Evolutionary conservation across 495 filamentous ascomycete genomes (phyloP), one percentile per base, ranked within the genome.

Genomic region (Hypoxylon lenormandii): DNA sequence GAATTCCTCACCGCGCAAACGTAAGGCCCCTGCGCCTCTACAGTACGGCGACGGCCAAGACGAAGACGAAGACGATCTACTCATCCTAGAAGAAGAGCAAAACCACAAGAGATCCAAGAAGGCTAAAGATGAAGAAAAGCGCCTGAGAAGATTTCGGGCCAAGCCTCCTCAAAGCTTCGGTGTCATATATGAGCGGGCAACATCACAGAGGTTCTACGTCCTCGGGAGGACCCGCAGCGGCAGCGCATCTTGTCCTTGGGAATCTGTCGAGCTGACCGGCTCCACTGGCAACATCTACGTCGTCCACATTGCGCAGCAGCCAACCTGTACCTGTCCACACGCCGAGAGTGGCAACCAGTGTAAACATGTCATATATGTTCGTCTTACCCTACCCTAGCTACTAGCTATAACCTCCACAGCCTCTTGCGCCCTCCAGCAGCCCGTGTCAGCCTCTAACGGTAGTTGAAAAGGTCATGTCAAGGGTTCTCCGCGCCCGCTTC

Each of bases 271-370:
- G 36, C 79, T 96, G 49, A 88, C 89, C 12, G 92, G 92, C 21
- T 85, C 89, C 5, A 92, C 88, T 3, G 91, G 91, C 4, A 92
- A 93, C 69, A 79, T 94, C 47, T 96, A 96, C 79, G 86, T 79
- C 8, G 78, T 84, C 18, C 70, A 71, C 13, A 74, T 85, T 38
- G 71, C 77, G 2, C 88, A 83, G 22, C 70, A 81, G 37, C 90
- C 90, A 0, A 75, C 43, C n/a, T 96, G 92, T 76, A 80, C 81
- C 42, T 93, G 91, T 74, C 89, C 90, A 0, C 86, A 91, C 74
- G 80, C 76, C 5, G 54, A n/a, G 23, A 82, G 84, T 26, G 85
- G 87, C 11, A 86, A 90, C 59, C 89, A 92, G 65, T 94, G 91
- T 84, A 94, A 94, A 73, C 83, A 85, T 43, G 37, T 60, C 23